Evolutionary conservation across 2,329 filamentous ascomycete species (phyloP).

Genomic region (Alternaria triticimaculans): DNA sequence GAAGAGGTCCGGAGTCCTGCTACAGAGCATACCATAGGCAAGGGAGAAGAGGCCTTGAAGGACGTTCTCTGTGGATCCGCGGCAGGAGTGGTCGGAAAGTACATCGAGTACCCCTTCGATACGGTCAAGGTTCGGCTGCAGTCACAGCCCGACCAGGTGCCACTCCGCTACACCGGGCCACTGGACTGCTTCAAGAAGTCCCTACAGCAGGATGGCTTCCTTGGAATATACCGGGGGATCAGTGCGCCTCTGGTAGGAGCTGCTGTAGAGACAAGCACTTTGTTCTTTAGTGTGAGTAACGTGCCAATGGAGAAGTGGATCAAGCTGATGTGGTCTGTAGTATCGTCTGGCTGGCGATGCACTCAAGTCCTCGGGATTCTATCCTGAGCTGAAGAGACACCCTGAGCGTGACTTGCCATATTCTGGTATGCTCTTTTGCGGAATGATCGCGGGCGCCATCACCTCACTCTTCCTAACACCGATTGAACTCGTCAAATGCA

Average conservation of each 20-base stretch:
- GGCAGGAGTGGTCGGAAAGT: slow-evolving; percentile 90
- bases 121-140: slow-evolving; percentile 97
- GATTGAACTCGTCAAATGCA: slow-evolving; percentile 97
- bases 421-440: slow-evolving; percentile 76
- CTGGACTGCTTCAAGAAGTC: slow-evolving; percentile 94
- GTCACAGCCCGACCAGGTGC: slow-evolving; percentile 86
- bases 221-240: slow-evolving; percentile 88
- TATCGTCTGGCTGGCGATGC: slow-evolving; percentile 60
- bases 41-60: slow-evolving; percentile 74
- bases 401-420: slow-evolving; percentile 69
- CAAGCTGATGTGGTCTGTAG: slow-evolving; percentile 40
- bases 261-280: slow-evolving; percentile 86
- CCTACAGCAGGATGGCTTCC: slow-evolving; percentile 76
- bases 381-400: slow-evolving; percentile 54
- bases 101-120: slow-evolving; percentile 98
- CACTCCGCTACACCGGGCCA: slow-evolving; percentile 82
- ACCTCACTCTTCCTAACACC: slow-evolving; percentile 92
- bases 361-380: slow-evolving; percentile 67
- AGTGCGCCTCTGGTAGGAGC: slow-evolving; percentile 89
- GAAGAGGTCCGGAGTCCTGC: slow-evolving; percentile 24
- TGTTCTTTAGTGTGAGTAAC: slow-evolving; percentile 78
- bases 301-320: not conserved
- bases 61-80: slow-evolving; percentile 90
- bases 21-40: slow-evolving; percentile 35
- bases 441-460: slow-evolving; percentile 84